A percentile compares a stretch with the other conserved stretches of the same genome.
These are phyloP conservation scores for Puccinia polysora DNA, from an alignment of 1,284 basidiomycete species.

Conservation along the genomic window DNA sequence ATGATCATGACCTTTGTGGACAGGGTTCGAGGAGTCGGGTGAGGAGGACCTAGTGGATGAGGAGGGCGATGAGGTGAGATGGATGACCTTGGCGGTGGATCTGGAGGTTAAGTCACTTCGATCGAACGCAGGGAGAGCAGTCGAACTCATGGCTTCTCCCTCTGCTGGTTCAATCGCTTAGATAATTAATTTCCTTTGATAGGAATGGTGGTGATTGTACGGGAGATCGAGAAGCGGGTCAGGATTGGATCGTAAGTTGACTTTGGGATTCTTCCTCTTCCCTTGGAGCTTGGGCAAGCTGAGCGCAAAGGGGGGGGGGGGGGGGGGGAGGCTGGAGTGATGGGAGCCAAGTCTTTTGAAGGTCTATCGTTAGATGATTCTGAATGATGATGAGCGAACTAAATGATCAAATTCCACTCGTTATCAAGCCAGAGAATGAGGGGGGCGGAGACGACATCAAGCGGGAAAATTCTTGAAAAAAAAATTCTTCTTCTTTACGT, in stretches of 20 bases:
- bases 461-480: too few relatives aligned
- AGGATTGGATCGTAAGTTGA: not conserved
- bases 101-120: not conserved
- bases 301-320: not conserved
- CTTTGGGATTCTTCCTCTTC: not conserved
- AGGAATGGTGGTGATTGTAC: not conserved
- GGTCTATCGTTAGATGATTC: too few relatives aligned
- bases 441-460: too few relatives aligned
- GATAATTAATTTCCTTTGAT: too few relatives aligned
- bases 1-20: not conserved
- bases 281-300: not conserved
- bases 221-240: not conserved
- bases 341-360: too few relatives aligned
- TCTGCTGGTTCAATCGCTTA: not conserved
- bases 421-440: too few relatives aligned
- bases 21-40: not conserved
- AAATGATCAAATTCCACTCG: too few relatives aligned
- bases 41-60: constrained; percentile 29
- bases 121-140: constrained; percentile 14
- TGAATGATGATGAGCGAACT: too few relatives aligned
- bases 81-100: constrained; percentile 20
- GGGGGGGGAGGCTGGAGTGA: too few relatives aligned
- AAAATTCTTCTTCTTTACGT: too few relatives aligned
- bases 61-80: constrained; percentile 16
- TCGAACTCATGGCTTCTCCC: not conserved